A percentile compares a stretch with the other conserved stretches of the same genome.
Conservation (phyloP, 768 basidiomycete genomes). For the Paxillus ammoniavirescens region DNA sequence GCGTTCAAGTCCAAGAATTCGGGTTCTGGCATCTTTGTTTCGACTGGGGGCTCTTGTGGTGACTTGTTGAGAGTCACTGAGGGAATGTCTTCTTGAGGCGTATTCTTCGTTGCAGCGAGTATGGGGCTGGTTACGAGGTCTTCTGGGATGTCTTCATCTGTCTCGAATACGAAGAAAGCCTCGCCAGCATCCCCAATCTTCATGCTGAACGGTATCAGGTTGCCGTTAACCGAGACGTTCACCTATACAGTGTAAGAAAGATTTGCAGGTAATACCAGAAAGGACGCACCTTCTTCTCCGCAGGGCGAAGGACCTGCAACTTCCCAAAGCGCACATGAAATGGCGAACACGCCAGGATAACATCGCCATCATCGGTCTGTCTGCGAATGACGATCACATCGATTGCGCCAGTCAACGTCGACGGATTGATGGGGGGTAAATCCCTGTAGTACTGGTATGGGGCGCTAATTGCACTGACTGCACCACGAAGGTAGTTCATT, state of each 20-base stretch:
- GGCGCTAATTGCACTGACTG: conserved; percentile 80
- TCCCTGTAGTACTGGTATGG: conserved; percentile 91
- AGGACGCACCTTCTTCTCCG: conserved; percentile 80
- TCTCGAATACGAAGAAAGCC: conserved; percentile 98
- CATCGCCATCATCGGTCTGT: conserved; percentile 57
- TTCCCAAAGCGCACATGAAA: conserved; percentile 99
- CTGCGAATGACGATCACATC: conserved; percentile 95
- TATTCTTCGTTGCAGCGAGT: conserved; percentile 55
- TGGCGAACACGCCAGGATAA: conserved; percentile 84
- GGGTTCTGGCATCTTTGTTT: conserved; percentile 49
- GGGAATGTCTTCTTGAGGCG: conserved; percentile 29
- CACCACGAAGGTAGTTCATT: conserved; percentile 90
- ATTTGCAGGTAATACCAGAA: not conserved
- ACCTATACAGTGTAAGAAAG: conserved; percentile 50
- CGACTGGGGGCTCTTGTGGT: conserved; percentile 4
- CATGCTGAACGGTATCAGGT: conserved; percentile 89
- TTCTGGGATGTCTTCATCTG: conserved; percentile 89
- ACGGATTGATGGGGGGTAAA: conserved; percentile 67
- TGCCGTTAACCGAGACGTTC: conserved; percentile 83
- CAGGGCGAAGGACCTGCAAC: conserved; percentile 90
- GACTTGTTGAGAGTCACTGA: conserved; percentile 17
- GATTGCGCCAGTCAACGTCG: conserved; percentile 96
- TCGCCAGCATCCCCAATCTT: conserved; percentile 99
- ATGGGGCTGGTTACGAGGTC: conserved; percentile 94
- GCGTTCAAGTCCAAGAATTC: conserved; percentile 87